phyloP scores from a whole-genome alignment of 495 filamentous ascomycete species.

The Niebla homalea region DNA sequence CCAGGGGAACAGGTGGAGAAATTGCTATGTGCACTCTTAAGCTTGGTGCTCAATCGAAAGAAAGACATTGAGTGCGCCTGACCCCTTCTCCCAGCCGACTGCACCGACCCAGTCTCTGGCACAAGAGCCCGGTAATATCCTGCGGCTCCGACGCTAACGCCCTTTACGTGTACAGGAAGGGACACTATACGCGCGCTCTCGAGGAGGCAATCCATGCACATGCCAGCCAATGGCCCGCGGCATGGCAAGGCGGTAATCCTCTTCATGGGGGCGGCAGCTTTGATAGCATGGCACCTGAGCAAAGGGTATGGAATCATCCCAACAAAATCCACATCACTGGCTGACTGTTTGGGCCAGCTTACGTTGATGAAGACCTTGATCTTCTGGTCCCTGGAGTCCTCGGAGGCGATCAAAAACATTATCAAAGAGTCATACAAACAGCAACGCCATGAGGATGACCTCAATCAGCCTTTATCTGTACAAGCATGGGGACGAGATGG shows the following conservation, averaged over 20 bases:
- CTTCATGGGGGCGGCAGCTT: slow-evolving; percentile 68
- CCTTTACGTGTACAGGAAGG: slow-evolving; percentile 36
- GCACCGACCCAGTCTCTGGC: not conserved
- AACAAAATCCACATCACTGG: slow-evolving; percentile 3
- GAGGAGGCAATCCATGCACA: slow-evolving; percentile 86
- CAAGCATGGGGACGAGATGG: slow-evolving; percentile 91
- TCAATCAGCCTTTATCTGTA: slow-evolving; percentile 84
- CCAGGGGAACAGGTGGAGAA: slow-evolving; percentile 78
- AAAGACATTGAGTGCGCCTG: slow-evolving; percentile 88
- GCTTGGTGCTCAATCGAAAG: slow-evolving; percentile 86
- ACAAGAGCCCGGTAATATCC: not conserved
- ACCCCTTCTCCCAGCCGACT: slow-evolving; percentile 9
- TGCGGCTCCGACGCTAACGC: slow-evolving; percentile 6
- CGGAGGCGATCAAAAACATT: slow-evolving; percentile 64
- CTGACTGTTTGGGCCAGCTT: slow-evolving; percentile 42
- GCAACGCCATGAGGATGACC: slow-evolving; percentile 74
- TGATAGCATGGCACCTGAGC: slow-evolving; percentile 58
- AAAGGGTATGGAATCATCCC: slow-evolving; percentile 51
- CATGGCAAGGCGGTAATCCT: slow-evolving; percentile 79
- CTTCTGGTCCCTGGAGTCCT: slow-evolving; percentile 82
- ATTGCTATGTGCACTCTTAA: slow-evolving; percentile 76
- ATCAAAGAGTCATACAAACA: slow-evolving; percentile 87
- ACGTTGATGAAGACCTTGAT: slow-evolving; percentile 69
- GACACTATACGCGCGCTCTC: slow-evolving; percentile 81
- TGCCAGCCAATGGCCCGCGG: slow-evolving; percentile 74